Evolutionary conservation across 148 eudicot genomes (phyloP).

Genomic region (Pharnaceum exiguum): DNA sequence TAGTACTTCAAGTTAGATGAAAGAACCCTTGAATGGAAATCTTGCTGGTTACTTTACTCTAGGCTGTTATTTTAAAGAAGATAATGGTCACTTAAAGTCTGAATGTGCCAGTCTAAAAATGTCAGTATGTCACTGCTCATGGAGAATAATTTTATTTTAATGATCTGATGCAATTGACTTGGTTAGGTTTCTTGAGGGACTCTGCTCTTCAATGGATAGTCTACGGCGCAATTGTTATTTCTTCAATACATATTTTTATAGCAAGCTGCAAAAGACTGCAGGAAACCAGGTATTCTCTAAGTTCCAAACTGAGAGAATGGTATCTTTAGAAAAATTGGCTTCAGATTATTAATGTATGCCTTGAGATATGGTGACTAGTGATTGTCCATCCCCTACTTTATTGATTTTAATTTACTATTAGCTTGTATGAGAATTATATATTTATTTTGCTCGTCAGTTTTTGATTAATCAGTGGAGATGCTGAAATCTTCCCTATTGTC

Average conservation of each 20-base stretch:
- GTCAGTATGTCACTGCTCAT: neutral
- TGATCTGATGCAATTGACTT: conserved; percentile 14
- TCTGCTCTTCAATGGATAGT: conserved; percentile 26
- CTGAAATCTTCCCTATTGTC: no score
- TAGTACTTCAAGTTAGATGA: no score
- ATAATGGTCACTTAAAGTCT: no score
- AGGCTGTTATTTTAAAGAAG: no score
- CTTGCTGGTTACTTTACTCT: no score
- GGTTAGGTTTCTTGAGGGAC: conserved; percentile 64
- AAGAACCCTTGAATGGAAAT: no score
- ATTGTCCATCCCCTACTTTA: neutral
- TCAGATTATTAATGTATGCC: neutral
- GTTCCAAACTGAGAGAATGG: neutral
- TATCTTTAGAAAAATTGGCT: neutral
- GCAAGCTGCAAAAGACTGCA: conserved; percentile 71
- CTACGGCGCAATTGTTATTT: conserved; percentile 45
- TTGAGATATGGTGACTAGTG: neutral
- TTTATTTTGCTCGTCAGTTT: neutral
- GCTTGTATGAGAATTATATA: neutral
- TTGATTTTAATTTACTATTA: neutral
- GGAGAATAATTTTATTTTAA: neutral
- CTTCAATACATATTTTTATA: conserved; percentile 88
- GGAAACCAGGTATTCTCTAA: conserved; percentile 39
- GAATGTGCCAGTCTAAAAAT: no score
- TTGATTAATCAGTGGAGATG: no score